A percentile compares a stretch with the other conserved stretches of the same genome.
Conservation (phyloP, 2,329 filamentous ascomycete genomes). For the Fusarium subtropicale region DNA sequence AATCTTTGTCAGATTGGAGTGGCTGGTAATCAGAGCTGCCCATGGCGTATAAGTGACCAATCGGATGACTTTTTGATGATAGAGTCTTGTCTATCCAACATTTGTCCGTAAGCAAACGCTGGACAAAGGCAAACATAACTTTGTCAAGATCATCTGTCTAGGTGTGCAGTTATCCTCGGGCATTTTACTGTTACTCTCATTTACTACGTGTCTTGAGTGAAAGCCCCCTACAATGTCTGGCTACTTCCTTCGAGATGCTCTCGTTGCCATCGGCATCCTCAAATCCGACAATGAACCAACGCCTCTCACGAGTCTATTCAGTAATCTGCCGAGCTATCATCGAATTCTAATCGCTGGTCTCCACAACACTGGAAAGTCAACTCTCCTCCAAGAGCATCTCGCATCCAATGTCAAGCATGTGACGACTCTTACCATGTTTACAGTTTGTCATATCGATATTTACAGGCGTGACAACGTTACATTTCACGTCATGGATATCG, state of each 20-base stretch:
- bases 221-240: not conserved
- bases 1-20: not conserved
- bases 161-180: not conserved
- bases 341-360: conserved; percentile 5
- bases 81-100: not conserved
- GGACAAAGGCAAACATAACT: too few relatives aligned
- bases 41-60: not conserved
- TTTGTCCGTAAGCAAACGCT: not conserved
- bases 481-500: not conserved
- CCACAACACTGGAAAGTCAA: not conserved
- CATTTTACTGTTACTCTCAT: not conserved
- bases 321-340: not conserved
- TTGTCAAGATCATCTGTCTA: not conserved
- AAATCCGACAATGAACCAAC: not conserved
- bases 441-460: not conserved
- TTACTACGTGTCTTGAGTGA: not conserved
- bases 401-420: not conserved
- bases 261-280: not conserved
- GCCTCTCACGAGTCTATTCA: not conserved
- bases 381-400: not conserved
- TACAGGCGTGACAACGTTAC: conserved; percentile 1
- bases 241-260: not conserved
- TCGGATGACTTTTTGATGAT: not conserved
- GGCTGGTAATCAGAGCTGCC: not conserved
- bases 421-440: not conserved